Percentiles rank a stretch among this genome's conserved stretches.
phyloP scores from a whole-genome alignment of 148 eudicot genomes.

The Selenicereus undatus region DNA sequence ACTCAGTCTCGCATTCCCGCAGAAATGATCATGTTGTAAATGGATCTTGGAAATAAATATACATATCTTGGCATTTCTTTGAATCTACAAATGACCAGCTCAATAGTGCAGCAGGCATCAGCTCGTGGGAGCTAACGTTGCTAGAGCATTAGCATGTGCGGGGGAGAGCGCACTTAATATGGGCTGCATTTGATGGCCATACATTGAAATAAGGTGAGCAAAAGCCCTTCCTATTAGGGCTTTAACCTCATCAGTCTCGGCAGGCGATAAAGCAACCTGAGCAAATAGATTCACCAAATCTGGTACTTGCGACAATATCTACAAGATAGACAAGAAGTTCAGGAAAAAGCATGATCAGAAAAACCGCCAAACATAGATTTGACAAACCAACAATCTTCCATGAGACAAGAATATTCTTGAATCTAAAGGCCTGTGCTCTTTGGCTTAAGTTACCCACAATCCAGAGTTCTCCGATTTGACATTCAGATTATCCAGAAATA shows the following conservation, averaged over 20 bases:
- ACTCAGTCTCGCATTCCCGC: not conserved
- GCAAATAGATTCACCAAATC: slow-evolving; percentile 83
- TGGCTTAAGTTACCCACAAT: not conserved
- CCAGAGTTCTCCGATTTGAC: not conserved
- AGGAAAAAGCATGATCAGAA: not conserved
- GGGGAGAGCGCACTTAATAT: slow-evolving; percentile 73
- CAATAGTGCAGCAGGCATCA: slow-evolving; percentile 28
- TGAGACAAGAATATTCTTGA: not conserved
- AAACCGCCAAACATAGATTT: not conserved
- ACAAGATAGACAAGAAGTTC: not conserved
- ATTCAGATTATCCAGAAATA: too few relatives aligned
- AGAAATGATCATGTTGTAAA: not conserved
- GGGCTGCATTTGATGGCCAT: slow-evolving; percentile 93
- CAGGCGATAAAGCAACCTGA: slow-evolving; percentile 74
- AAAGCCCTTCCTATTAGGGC: slow-evolving; percentile 74
- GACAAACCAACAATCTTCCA: not conserved
- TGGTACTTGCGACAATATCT: slow-evolving; percentile 78
- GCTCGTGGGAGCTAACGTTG: slow-evolving; percentile 66
- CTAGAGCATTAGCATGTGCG: slow-evolving; percentile 84
- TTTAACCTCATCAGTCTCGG: slow-evolving; percentile 78
- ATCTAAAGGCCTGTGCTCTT: not conserved
- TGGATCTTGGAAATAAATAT: slow-evolving; percentile 8
- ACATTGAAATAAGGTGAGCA: slow-evolving; percentile 81
- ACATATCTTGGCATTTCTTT: slow-evolving; percentile 4
- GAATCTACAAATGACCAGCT: slow-evolving; percentile 15